Percentiles rank a stretch among this genome's conserved stretches.
These are phyloP conservation scores for Lactifluus hygrophoroides DNA, from an alignment of 768 basidiomycete genomes.

Conservation along the genomic window DNA sequence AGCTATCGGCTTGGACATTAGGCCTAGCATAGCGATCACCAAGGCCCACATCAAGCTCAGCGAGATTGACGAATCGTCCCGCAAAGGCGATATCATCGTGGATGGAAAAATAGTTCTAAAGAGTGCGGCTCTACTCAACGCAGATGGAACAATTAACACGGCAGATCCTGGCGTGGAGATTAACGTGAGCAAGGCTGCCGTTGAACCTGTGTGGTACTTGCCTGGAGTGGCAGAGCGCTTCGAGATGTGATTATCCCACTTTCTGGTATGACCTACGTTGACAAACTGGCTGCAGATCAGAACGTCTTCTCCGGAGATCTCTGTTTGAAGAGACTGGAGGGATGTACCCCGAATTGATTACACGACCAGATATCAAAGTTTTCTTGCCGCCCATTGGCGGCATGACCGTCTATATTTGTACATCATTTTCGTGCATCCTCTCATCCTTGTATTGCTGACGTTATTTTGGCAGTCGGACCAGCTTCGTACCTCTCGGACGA, in stretches of 20 bases:
- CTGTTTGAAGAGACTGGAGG: conserved; percentile 95
- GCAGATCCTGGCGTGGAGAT: conserved; percentile 79
- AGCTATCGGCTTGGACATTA: conserved; percentile 72
- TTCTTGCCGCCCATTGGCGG: conserved; percentile 94
- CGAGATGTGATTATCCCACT: conserved; percentile 55
- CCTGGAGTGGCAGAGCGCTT: conserved; percentile 94
- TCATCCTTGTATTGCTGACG: not conserved
- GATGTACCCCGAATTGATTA: conserved; percentile 94
- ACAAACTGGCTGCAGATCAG: conserved; percentile 45
- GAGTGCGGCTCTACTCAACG: conserved; percentile 53
- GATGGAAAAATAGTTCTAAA: conserved; percentile 80
- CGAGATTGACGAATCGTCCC: conserved; percentile 79
- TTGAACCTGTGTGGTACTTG: conserved; percentile 94
- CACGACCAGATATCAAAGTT: conserved; percentile 89
- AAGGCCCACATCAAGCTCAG: conserved; percentile 90
- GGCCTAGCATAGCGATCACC: conserved; percentile 91
- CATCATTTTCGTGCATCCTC: conserved; percentile 18
- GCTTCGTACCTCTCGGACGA: conserved; percentile 70
- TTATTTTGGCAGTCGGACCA: conserved; percentile 54
- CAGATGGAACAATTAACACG: conserved; percentile 49
- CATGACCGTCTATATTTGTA: conserved; percentile 87
- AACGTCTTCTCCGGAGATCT: conserved; percentile 76
- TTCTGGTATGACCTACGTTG: not conserved
- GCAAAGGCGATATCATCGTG: conserved; percentile 59
- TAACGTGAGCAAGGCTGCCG: conserved; percentile 82